Conservation (phyloP, 176 grass and related monocot genomes). For the Leersia perrieri region DNA sequence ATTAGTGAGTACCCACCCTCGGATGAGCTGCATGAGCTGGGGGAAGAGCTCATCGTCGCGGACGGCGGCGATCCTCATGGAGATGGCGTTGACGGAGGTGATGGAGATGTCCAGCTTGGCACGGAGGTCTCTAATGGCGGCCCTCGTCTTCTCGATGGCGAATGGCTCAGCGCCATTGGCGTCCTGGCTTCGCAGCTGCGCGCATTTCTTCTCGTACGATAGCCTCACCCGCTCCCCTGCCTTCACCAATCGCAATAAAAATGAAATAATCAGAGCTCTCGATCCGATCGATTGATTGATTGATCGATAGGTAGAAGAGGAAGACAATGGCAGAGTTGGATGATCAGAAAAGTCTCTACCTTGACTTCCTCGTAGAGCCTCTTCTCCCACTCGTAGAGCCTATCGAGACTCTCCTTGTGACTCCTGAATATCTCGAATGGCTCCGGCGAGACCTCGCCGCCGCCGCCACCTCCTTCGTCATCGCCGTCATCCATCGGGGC, state of each 20-base stretch:
- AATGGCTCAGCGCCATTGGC: conserved; percentile 70
- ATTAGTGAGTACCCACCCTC: conserved; percentile 50
- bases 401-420: conserved; percentile 78
- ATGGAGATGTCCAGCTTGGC: conserved; percentile 76
- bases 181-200: conserved; percentile 70
- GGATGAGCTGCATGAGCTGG: conserved; percentile 62
- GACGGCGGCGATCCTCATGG: conserved; percentile 56
- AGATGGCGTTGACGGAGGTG: conserved; percentile 60
- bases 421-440: conserved; percentile 71
- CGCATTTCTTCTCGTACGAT: conserved; percentile 81
- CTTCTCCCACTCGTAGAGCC: conserved; percentile 91
- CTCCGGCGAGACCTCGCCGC: conserved; percentile 51
- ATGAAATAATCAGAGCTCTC: too few species aligned
- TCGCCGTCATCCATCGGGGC: background rate
- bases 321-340: background rate
- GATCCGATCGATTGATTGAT: too few species aligned
- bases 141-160: conserved; percentile 66
- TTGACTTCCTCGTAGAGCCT: conserved; percentile 87
- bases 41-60: conserved; percentile 80
- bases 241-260: conserved; percentile 12
- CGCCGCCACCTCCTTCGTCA: conserved; percentile 31
- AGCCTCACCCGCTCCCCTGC: conserved; percentile 59
- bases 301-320: too few species aligned
- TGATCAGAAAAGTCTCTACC: conserved; percentile 46
- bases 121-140: conserved; percentile 67